These are phyloP conservation scores for Rhodamnia rubescens DNA, from an alignment of 345 rosid species.

Conservation along the genomic window DNA sequence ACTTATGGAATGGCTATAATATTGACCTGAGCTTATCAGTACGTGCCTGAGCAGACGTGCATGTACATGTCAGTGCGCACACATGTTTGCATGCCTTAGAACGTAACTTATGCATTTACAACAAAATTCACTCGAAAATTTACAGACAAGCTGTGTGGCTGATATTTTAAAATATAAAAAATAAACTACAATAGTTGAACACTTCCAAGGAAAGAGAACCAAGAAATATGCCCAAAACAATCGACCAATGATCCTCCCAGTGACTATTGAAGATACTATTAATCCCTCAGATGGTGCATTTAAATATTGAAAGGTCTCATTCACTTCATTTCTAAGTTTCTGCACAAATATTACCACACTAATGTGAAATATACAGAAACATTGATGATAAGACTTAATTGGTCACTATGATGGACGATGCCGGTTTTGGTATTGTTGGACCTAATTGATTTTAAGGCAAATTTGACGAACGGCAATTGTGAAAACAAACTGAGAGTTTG, in stretches of 20 bases:
- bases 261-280: background rate
- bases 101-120: background rate
- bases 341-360: background rate
- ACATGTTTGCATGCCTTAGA: background rate
- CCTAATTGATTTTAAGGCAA: too few relatives aligned
- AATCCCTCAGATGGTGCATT: background rate
- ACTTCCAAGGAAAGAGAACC: background rate
- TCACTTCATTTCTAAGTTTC: background rate
- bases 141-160: background rate
- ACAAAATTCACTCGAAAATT: background rate
- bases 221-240: background rate
- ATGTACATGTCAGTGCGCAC: background rate
- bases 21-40: background rate
- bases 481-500: too few relatives aligned
- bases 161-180: background rate
- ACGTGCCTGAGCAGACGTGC: background rate
- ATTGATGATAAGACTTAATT: background rate
- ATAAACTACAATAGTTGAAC: background rate
- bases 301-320: background rate
- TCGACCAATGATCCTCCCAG: background rate
- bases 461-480: too few relatives aligned
- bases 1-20: background rate
- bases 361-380: background rate
- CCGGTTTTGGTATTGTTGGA: too few relatives aligned
- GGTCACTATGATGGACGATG: too few relatives aligned